phyloP scores from a whole-genome alignment of 2,329 filamentous ascomycete species.

The Aplosporella prunicola region DNA sequence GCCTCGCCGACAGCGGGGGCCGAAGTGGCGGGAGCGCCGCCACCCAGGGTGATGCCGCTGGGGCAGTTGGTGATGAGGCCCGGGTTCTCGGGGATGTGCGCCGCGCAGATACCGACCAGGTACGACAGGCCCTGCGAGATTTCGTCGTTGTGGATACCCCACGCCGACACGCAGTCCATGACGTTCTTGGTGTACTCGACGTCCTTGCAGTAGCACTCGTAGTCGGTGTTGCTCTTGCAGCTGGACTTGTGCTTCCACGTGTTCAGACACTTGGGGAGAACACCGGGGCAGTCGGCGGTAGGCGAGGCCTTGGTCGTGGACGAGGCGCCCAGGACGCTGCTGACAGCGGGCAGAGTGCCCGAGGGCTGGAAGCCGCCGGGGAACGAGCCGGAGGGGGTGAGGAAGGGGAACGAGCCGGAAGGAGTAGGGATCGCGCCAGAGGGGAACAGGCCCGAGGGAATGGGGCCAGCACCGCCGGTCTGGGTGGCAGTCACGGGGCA shows the following conservation, averaged over 20 bases:
- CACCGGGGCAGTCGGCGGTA: slow-evolving; percentile 46
- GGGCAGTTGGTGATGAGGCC: slow-evolving; percentile 70
- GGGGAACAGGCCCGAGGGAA: background rate
- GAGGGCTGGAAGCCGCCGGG: too few species aligned
- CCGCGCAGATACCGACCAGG: slow-evolving; percentile 85
- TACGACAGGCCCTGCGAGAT: slow-evolving; percentile 65
- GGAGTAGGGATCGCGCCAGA: background rate
- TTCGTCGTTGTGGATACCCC: slow-evolving; percentile 57
- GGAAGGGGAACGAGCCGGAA: background rate
- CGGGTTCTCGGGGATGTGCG: slow-evolving; percentile 67
- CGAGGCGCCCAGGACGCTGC: slow-evolving; percentile 9
- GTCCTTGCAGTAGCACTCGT: slow-evolving; percentile 78
- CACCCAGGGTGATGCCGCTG: slow-evolving; percentile 40
- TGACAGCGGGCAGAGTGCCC: background rate
- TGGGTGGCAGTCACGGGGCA: slow-evolving; percentile 15
- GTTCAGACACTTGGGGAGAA: slow-evolving; percentile 83
- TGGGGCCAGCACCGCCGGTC: background rate
- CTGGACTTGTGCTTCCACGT: slow-evolving; percentile 67
- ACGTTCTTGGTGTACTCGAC: slow-evolving; percentile 66
- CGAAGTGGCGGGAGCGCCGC: slow-evolving; percentile 17
- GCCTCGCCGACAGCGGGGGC: slow-evolving; percentile 11
- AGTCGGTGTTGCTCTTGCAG: slow-evolving; percentile 78
- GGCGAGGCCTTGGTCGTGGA: slow-evolving; percentile 15
- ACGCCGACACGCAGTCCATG: slow-evolving; percentile 70
- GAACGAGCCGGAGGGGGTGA: too few species aligned